These are phyloP conservation scores for Puccinellia tenuiflora DNA, from an alignment of 176 grass and related monocot species.

Conservation along the genomic window DNA sequence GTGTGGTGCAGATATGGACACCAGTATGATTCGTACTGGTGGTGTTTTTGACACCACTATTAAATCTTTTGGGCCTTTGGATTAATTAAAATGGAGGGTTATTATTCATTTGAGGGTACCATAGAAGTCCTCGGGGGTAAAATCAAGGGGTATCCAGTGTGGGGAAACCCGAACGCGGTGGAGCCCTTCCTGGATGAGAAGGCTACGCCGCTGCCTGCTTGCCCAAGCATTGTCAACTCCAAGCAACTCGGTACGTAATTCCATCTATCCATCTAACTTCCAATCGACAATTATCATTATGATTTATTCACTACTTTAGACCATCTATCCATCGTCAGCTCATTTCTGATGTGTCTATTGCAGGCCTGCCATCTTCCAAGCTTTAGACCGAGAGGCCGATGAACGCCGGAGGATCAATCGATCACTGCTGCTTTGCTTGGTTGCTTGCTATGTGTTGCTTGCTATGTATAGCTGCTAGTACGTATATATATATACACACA, in stretches of 20 bases:
- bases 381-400: conserved; percentile 32
- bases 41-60: too few species aligned
- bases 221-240: conserved; percentile 88
- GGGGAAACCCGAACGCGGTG: conserved; percentile 64
- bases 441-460: too few species aligned
- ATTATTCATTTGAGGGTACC: too few species aligned
- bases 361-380: conserved; percentile 60
- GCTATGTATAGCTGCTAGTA: not conserved
- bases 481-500: not conserved
- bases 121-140: too few species aligned
- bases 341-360: not conserved
- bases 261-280: not conserved
- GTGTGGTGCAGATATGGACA: too few species aligned
- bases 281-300: not conserved
- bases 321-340: too few species aligned
- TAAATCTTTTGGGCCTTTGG: too few species aligned
- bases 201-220: conserved; percentile 43
- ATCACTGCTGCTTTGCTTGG: not conserved
- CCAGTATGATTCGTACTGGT: too few species aligned
- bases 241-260: conserved; percentile 73
- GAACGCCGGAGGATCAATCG: not conserved
- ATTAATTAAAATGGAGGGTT: too few species aligned
- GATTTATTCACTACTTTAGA: not conserved
- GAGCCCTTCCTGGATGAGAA: conserved; percentile 73
- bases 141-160: conserved; percentile 80